Base-by-base conservation (phyloP, 1,284 basidiomycete species). In the Malassezia psittaci region DNA sequence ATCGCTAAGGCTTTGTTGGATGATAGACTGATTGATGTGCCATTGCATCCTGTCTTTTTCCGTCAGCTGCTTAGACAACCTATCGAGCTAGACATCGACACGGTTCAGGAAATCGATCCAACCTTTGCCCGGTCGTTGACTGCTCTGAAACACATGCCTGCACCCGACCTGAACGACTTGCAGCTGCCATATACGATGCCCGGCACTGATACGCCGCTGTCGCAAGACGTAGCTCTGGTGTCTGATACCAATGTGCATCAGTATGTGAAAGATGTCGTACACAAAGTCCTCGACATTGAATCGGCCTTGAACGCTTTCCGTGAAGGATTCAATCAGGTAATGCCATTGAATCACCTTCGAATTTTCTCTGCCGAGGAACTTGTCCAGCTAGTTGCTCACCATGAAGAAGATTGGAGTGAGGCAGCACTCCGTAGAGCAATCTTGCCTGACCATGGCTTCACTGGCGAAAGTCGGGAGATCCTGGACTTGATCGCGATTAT, bases 391-490 rank as follows among this genome's bases (percentile, higher is more conserved):
- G 93, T 96, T 67, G 91, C 93, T 32, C 93, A 94, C 67, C 82
- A 85, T 6, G 89, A 96, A 13, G 91, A 96, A 72, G 67, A 72
- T 46, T 69, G 76, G 67, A 66, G 53, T 58, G 65, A 69, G 57
- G 32, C 63, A 87, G 91, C 90, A n/a, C 80, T 98, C 42, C 83
- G 82, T 51, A 88, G 90, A 70, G 83, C 86, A 5, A 77, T 96
- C 77, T 96, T 96, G 76, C 93, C 94, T 10, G 94, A 99, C 71
- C 94, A 99, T 75, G 94, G 94, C 10, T 96, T 93, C 79, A 91
- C 91, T 63, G 83, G 87, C 18, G 93, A 96, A 74, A 93, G 88
- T 72, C 83, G 84, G 32, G 83, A 90, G 1, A 90, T 98, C 64
- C 83, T 84, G 42, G 85, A 90, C 69, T 80, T 99, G 58, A 78